Evolutionary conservation across 805 yeast species (phyloP).

Genomic region (Yarrowia sp.): DNA sequence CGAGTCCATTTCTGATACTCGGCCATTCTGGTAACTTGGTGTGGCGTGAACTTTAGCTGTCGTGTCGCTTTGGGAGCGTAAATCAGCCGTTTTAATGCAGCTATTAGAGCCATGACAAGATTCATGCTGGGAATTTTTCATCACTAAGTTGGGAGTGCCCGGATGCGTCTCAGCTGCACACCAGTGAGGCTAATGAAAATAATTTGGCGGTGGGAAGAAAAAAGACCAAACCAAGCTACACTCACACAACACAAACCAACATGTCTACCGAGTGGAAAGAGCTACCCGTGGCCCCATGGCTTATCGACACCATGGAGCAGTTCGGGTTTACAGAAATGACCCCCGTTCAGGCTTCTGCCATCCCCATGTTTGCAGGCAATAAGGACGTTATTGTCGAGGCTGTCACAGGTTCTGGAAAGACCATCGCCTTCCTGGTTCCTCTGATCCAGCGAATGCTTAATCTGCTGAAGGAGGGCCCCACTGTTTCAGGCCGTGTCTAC

Average conservation of each 20-base stretch:
- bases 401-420: slow-evolving; percentile 98
- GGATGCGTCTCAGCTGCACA: not conserved
- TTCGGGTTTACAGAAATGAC: slow-evolving; percentile 83
- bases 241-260: not conserved
- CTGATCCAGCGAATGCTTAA: slow-evolving; percentile 62
- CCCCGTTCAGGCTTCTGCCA: slow-evolving; percentile 94
- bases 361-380: slow-evolving; percentile 77
- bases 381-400: slow-evolving; percentile 97
- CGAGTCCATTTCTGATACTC: slow-evolving; percentile 63
- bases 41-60: slow-evolving; percentile 17
- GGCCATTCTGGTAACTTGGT: slow-evolving; percentile 16
- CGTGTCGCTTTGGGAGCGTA: slow-evolving; percentile 19
- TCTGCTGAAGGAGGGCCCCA: slow-evolving; percentile 34
- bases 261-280: slow-evolving; percentile 21
- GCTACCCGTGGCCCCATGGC: slow-evolving; percentile 5
- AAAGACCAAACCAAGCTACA: not conserved
- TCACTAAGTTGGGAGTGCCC: slow-evolving; percentile 6
- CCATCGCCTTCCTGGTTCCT: slow-evolving; percentile 86
- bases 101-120: slow-evolving; percentile 22
- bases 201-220: not conserved
- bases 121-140: slow-evolving; percentile 6
- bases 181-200: not conserved
- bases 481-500: slow-evolving; percentile 59
- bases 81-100: slow-evolving; percentile 24
- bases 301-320: slow-evolving; percentile 61